Evolutionary conservation across 495 filamentous ascomycete genomes (phyloP).

Genomic region (Bathelium albidoporum): DNA sequence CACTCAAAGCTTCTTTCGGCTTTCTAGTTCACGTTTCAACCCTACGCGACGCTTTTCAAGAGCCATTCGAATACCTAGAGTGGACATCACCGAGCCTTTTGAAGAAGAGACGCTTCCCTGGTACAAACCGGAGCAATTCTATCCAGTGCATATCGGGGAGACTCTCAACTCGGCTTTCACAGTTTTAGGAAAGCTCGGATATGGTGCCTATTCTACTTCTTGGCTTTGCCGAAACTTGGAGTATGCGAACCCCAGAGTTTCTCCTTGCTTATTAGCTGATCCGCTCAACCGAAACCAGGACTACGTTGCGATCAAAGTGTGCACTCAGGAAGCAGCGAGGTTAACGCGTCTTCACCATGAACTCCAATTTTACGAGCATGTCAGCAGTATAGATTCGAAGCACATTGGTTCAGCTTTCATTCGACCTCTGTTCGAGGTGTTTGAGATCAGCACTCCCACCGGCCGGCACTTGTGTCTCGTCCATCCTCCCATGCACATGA

Average conservation of each 20-base stretch:
- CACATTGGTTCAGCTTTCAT: constrained; percentile 33
- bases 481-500: constrained; percentile 35
- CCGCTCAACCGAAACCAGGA: not conserved
- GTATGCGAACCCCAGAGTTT: not conserved
- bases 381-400: constrained; percentile 22
- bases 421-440: constrained; percentile 34
- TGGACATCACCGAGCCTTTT: constrained; percentile 10
- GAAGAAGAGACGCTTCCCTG: constrained; percentile 40
- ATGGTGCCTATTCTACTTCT: constrained; percentile 39
- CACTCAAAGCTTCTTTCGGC: constrained; percentile 1
- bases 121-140: constrained; percentile 37
- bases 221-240: constrained; percentile 21
- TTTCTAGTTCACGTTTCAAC: not conserved
- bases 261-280: not conserved
- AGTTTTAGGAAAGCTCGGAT: constrained; percentile 34
- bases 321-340: constrained; percentile 15
- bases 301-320: constrained; percentile 14
- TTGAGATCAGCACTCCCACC: constrained; percentile 28
- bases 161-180: constrained; percentile 39
- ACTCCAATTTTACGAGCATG: constrained; percentile 32
- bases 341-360: constrained; percentile 25
- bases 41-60: not conserved
- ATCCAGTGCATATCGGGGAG: constrained; percentile 42
- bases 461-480: constrained; percentile 38
- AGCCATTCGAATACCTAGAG: not conserved